Conservation (phyloP, 2,329 filamentous ascomycete genomes). For the Graphiopsis chlorocephala region DNA sequence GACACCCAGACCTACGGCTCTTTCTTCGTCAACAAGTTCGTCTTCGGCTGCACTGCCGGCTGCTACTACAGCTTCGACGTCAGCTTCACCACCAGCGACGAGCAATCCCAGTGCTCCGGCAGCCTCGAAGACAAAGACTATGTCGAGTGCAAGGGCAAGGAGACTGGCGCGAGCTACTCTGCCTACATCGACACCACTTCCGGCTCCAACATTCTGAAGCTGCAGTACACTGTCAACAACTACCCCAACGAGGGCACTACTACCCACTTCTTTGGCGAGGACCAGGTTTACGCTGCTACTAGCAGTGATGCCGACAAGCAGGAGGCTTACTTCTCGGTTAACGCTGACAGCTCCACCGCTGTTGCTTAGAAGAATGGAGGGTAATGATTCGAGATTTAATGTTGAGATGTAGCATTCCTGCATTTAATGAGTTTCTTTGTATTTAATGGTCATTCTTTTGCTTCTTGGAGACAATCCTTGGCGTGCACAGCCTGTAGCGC, state of each 20-base stretch:
- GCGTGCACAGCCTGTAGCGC: background rate
- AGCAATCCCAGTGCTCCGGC: constrained; percentile 23
- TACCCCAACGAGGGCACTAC: background rate
- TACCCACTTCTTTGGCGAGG: constrained; percentile 23
- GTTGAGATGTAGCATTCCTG: background rate
- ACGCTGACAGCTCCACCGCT: constrained; percentile 19
- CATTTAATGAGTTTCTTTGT: background rate
- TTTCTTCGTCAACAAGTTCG: constrained; percentile 27
- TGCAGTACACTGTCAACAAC: constrained; percentile 20
- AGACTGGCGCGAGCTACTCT: constrained; percentile 13
- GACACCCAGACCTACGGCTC: background rate
- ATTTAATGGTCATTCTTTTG: background rate
- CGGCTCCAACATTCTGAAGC: constrained; percentile 21
- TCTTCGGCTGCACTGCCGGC: constrained; percentile 26
- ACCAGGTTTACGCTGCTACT: constrained; percentile 25
- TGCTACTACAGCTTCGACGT: constrained; percentile 27
- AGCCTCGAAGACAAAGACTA: constrained; percentile 22
- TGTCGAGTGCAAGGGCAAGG: constrained; percentile 24
- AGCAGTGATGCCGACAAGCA: constrained; percentile 21
- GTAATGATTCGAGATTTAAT: background rate
- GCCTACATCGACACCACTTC: constrained; percentile 24
- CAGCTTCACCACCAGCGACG: constrained; percentile 17
- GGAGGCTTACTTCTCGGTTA: constrained; percentile 20
- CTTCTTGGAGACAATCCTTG: background rate
- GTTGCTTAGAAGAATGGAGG: constrained; percentile 12